phyloP scores from a whole-genome alignment of 1,284 basidiomycete species.

The Amylostereum areolatum region DNA sequence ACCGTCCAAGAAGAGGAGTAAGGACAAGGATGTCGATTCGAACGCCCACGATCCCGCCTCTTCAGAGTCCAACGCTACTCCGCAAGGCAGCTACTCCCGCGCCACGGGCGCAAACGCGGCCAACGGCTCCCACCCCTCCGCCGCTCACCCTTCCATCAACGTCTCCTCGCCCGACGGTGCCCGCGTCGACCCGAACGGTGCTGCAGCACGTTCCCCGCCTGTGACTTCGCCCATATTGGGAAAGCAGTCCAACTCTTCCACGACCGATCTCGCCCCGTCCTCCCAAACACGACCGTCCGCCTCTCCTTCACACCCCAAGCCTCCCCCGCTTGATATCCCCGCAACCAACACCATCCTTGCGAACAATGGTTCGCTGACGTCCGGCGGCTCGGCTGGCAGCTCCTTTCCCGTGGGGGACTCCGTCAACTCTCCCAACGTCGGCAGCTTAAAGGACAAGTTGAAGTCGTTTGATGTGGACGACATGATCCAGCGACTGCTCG shows the following conservation, averaged over 20 bases:
- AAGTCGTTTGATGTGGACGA: slow-evolving; percentile 92
- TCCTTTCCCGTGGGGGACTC: slow-evolving; percentile 33
- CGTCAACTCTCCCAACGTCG: slow-evolving; percentile 29
- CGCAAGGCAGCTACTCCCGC: slow-evolving; percentile 40
- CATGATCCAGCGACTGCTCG: slow-evolving; percentile 95
- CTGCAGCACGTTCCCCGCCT: slow-evolving; percentile 25
- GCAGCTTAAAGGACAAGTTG: slow-evolving; percentile 49
- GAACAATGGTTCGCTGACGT: slow-evolving; percentile 32
- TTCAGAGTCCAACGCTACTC: slow-evolving; percentile 29
- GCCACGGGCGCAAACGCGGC: slow-evolving; percentile 26
- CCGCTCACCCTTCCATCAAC: slow-evolving; percentile 37
- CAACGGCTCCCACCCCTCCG: slow-evolving; percentile 14
- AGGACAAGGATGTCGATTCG: slow-evolving; percentile 53
- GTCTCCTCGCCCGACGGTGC: slow-evolving; percentile 45
- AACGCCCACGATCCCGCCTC: slow-evolving; percentile 20
- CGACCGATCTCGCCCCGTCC: slow-evolving; percentile 23
- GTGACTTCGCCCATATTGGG: slow-evolving; percentile 24
- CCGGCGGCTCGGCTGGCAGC: slow-evolving; percentile 39
- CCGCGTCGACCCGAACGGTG: slow-evolving; percentile 23
- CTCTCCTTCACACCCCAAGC: slow-evolving; percentile 24
- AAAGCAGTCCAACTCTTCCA: slow-evolving; percentile 32
- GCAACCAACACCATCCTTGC: slow-evolving; percentile 68
- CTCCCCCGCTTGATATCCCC: slow-evolving; percentile 70
- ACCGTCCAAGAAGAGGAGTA: slow-evolving; percentile 63
- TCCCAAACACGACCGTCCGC: slow-evolving; percentile 19